Conservation (phyloP, 768 basidiomycete genomes). For the Trametes gibbosa region DNA sequence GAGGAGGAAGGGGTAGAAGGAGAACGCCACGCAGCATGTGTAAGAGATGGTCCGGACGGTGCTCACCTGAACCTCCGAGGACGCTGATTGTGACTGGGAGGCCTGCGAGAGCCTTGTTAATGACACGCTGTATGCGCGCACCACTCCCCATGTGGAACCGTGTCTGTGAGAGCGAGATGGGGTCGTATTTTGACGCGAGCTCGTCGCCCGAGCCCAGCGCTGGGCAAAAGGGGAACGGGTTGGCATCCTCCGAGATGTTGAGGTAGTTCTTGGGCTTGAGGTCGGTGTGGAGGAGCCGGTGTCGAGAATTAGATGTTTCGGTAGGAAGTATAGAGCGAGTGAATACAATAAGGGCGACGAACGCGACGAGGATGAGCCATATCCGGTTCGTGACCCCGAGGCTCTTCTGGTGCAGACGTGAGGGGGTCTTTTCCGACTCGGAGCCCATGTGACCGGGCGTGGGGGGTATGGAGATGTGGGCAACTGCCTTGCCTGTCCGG, state of each 20-base stretch:
- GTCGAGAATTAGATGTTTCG: slow-evolving; percentile 27
- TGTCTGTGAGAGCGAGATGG: slow-evolving; percentile 68
- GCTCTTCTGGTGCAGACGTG: slow-evolving; percentile 53
- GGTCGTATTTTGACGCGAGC: slow-evolving; percentile 76
- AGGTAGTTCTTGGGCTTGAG: slow-evolving; percentile 81
- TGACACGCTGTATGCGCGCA: slow-evolving; percentile 74
- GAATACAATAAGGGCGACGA: slow-evolving; percentile 53
- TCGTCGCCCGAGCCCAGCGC: slow-evolving; percentile 80
- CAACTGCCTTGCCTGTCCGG: slow-evolving; percentile 51
- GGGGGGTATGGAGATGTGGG: slow-evolving; percentile 52
- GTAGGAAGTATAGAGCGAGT: slow-evolving; percentile 55
- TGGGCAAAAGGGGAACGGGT: slow-evolving; percentile 92
- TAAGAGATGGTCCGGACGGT: background rate
- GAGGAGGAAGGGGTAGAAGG: background rate
- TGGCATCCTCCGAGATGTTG: slow-evolving; percentile 50
- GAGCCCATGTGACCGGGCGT: slow-evolving; percentile 46
- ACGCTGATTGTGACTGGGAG: slow-evolving; percentile 88
- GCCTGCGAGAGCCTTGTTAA: slow-evolving; percentile 81
- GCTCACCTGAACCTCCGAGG: slow-evolving; percentile 82
- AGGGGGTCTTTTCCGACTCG: slow-evolving; percentile 42
- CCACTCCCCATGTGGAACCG: slow-evolving; percentile 78
- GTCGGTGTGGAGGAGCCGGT: slow-evolving; percentile 34
- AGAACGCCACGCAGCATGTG: background rate
- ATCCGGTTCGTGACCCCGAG: slow-evolving; percentile 68
- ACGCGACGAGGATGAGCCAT: slow-evolving; percentile 54